phyloP scores from a whole-genome alignment of 2,329 filamentous ascomycete genomes.

The Hypoxylon sp. region DNA sequence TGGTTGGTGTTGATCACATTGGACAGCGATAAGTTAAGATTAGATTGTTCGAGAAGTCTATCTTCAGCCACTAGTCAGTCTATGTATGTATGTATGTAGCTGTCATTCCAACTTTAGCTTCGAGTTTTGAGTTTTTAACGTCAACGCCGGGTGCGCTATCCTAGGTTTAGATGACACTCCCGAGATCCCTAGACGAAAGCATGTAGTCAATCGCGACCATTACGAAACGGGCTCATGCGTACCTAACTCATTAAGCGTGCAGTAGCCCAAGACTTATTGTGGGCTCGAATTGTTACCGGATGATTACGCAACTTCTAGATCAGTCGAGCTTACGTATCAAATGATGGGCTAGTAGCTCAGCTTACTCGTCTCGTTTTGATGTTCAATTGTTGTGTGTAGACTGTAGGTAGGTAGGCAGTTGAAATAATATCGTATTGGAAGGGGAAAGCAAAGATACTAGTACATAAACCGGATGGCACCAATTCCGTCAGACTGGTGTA shows the following conservation, averaged over 20 bases:
- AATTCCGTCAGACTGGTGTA: too few relatives aligned
- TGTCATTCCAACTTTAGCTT: conserved; percentile 20
- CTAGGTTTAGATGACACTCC: conserved; percentile 3
- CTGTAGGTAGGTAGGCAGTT: too few relatives aligned
- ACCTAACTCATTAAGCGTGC: not conserved
- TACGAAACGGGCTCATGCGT: not conserved
- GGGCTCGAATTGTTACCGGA: not conserved
- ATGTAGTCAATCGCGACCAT: conserved; percentile 6
- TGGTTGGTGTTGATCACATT: conserved; percentile 24
- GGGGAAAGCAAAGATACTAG: too few relatives aligned
- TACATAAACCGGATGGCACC: too few relatives aligned
- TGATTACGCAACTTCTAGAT: not conserved
- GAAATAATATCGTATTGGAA: too few relatives aligned
- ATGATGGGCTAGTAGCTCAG: too few relatives aligned
- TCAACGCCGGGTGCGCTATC: conserved; percentile 6
- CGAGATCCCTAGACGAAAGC: conserved; percentile 12
- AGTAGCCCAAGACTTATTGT: not conserved
- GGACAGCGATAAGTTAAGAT: conserved; percentile 16
- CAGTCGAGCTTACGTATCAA: not conserved
- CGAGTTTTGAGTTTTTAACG: not conserved
- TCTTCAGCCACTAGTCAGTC: not conserved
- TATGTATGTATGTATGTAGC: not conserved
- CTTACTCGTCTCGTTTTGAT: too few relatives aligned
- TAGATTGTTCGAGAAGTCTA: conserved; percentile 23
- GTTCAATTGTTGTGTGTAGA: too few relatives aligned